Evolutionary conservation across 331 rosid genomes (phyloP), one percentile per base, ranked within the genome.

Genomic region (Arachis monticola): DNA sequence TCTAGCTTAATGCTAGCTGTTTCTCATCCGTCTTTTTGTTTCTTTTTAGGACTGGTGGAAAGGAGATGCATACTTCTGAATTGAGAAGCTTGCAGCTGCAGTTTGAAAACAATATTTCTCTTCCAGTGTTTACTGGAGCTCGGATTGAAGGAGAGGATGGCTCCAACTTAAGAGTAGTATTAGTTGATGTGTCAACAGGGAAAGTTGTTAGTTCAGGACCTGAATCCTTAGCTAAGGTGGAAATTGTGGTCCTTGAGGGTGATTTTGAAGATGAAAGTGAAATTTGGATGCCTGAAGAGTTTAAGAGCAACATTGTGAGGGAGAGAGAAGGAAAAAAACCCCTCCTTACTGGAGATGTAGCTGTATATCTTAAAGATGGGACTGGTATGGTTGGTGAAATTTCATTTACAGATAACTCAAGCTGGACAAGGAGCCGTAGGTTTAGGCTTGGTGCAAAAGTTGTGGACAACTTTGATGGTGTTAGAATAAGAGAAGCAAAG

Each of bases 381-480:
- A 62, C 70, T 76, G 96, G 93, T 65, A 62, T 48, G 51, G 83
- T 92, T 69, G 81, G 93, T 77, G 97, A 95, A 71, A 90, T 95
- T 79, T 90, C 93, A 74, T 92, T 87, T 74, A 87, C 97, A 6
- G 99, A 95, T 86, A 95, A 92, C 78, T 95, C 99, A 62, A 95
- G 97, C 88, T 95, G 99, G 99, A 95, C 99, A 57, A 86, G 97
- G 82, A 92, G 99, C 76, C 97, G 97, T 17, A 84, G 86, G 81
- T 95, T 95, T 85, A 86, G 91, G 85, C 88, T 95, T 41, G 99
- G 99, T 48, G 99, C 93, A 69, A 90, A 92, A 89, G 88, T 92
- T 74, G 61, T 86, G 64, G 96, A 89, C 60, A 84, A 61, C 76
- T 85, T 83, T 35, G 90, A 88, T 53, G 91, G 92, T 80, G 76